Conservation (phyloP, 331 rosid genomes). For the Malus hybrid region DNA sequence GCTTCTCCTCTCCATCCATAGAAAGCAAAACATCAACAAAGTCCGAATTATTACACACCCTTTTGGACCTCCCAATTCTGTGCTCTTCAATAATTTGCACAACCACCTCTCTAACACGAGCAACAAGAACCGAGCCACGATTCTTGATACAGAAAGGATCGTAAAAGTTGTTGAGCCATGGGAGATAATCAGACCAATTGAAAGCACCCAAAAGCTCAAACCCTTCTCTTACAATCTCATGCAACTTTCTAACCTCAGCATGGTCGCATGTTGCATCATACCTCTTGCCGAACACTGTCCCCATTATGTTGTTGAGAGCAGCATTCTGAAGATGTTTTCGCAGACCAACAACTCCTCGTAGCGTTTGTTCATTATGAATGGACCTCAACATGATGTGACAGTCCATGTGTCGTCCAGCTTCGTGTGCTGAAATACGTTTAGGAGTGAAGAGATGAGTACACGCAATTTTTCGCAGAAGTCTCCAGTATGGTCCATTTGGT, state of each 20-base stretch:
- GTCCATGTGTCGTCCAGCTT: neutral
- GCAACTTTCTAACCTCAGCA: neutral
- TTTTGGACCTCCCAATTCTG: neutral
- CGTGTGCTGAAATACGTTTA: neutral
- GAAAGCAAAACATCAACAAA: neutral
- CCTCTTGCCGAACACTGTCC: neutral
- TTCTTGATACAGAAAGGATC: neutral
- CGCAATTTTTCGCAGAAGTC: neutral
- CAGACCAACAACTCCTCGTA: neutral
- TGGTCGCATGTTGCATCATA: neutral
- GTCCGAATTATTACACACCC: neutral
- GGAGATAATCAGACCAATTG: neutral
- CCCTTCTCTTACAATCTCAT: neutral
- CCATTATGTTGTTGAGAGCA: neutral
- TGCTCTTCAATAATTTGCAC: neutral
- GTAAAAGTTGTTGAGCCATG: neutral
- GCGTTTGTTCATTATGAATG: neutral
- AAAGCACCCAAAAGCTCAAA: neutral
- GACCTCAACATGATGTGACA: neutral
- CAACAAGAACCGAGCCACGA: neutral
- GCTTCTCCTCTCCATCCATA: neutral
- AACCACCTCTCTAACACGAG: neutral
- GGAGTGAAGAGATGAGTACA: neutral
- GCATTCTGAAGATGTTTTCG: neutral
- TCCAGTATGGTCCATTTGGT: neutral